phyloP scores from a whole-genome alignment of 1,284 basidiomycete species.

The Vanrija humicola region DNA sequence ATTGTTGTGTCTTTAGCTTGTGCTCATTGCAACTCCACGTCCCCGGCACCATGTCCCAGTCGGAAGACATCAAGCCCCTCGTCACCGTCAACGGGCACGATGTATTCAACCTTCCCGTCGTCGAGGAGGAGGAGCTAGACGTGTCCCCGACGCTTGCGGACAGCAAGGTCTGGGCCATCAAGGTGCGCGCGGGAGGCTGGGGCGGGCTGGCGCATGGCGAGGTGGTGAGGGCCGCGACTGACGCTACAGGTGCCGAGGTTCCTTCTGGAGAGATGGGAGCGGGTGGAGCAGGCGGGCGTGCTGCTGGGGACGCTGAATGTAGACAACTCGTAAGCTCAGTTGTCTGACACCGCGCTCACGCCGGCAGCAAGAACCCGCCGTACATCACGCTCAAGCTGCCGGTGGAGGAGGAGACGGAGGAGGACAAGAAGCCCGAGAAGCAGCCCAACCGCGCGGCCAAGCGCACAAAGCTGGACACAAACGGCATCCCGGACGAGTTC shows the following conservation, averaged over 20 bases:
- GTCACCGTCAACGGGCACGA: constrained; percentile 13
- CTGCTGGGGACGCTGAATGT: constrained; percentile 52
- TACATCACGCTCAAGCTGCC: constrained; percentile 19
- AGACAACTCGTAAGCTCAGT: constrained; percentile 46
- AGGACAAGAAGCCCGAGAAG: background rate
- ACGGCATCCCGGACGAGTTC: constrained; percentile 38
- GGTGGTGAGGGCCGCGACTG: background rate
- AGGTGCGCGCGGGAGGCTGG: constrained; percentile 13
- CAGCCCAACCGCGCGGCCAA: constrained; percentile 1
- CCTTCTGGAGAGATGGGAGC: constrained; percentile 53
- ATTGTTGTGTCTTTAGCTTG: background rate
- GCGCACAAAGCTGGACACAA: constrained; percentile 22
- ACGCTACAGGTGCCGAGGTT: constrained; percentile 51
- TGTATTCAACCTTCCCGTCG: constrained; percentile 18
- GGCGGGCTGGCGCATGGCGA: background rate
- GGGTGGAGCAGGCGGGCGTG: constrained; percentile 49
- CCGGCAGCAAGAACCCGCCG: constrained; percentile 2
- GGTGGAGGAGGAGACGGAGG: constrained; percentile 5
- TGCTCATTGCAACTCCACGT: background rate
- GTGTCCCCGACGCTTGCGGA: constrained; percentile 19
- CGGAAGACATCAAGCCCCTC: constrained; percentile 17
- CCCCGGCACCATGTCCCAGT: constrained; percentile 5
- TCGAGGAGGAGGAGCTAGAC: constrained; percentile 33
- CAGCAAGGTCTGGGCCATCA: constrained; percentile 42
- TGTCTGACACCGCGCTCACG: background rate